Percentiles rank a stretch among this genome's conserved stretches.
Conservation (phyloP, 768 basidiomycete genomes). For the Podaxis rugospora region DNA sequence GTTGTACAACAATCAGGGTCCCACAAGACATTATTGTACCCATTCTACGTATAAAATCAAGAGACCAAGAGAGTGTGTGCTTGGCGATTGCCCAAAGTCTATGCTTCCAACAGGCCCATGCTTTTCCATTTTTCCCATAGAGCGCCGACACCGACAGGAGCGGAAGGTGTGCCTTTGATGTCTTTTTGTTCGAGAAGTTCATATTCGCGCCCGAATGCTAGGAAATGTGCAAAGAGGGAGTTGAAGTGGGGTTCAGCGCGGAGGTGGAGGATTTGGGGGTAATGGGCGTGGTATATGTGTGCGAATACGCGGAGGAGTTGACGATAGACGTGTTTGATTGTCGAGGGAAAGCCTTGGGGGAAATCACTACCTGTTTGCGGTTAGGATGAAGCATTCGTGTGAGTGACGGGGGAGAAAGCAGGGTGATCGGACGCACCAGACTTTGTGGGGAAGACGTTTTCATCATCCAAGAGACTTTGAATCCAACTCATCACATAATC, state of each 20-base stretch:
- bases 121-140: constrained; percentile 90
- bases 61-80: neutral
- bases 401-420: neutral
- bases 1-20: neutral
- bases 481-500: constrained; percentile 98
- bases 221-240: constrained; percentile 96
- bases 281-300: constrained; percentile 97
- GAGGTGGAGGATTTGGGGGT: constrained; percentile 86
- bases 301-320: constrained; percentile 97
- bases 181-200: constrained; percentile 90
- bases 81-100: neutral
- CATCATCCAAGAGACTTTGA: constrained; percentile 92
- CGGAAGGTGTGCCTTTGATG: constrained; percentile 61
- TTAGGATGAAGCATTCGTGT: neutral
- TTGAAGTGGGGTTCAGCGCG: constrained; percentile 95
- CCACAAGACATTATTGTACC: neutral
- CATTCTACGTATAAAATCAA: neutral
- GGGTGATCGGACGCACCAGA: constrained; percentile 52
- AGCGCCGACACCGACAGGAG: constrained; percentile 68
- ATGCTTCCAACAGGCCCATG: constrained; percentile 73
- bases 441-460: constrained; percentile 92
- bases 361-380: constrained; percentile 77
- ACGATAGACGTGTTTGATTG: constrained; percentile 91
- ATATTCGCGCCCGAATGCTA: constrained; percentile 95
- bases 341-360: constrained; percentile 81